Conservation (phyloP, 1,284 basidiomycete genomes). For the Tilletia setariae region DNA sequence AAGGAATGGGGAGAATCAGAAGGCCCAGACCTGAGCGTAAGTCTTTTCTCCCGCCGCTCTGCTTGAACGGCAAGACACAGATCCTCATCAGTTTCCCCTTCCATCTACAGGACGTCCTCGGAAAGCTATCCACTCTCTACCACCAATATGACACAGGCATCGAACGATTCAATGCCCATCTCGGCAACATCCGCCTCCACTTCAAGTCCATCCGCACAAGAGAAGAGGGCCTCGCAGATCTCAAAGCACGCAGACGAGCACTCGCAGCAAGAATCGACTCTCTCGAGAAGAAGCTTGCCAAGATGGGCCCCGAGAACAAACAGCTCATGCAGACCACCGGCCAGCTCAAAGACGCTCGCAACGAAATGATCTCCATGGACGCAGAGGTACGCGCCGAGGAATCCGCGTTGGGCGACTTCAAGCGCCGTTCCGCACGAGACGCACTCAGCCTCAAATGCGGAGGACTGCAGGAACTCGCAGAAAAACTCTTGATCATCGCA, state of each 20-base stretch:
- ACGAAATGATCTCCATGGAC: constrained; percentile 73
- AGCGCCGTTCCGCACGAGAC: constrained; percentile 67
- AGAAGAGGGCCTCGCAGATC: constrained; percentile 77
- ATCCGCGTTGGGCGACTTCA: constrained; percentile 77
- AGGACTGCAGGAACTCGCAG: constrained; percentile 76
- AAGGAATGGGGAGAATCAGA: constrained; percentile 76
- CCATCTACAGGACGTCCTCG: constrained; percentile 67
- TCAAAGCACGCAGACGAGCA: constrained; percentile 68
- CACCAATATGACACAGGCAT: constrained; percentile 70
- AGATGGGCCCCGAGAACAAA: constrained; percentile 86
- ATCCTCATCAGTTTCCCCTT: not conserved
- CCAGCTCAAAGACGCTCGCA: constrained; percentile 68
- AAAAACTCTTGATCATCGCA: constrained; percentile 80
- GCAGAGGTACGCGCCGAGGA: constrained; percentile 81
- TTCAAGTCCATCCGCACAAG: constrained; percentile 68
- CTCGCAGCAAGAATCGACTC: constrained; percentile 72
- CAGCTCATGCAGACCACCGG: constrained; percentile 74
- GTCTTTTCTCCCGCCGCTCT: constrained; percentile 40
- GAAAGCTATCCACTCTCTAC: constrained; percentile 69
- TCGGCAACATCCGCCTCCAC: constrained; percentile 65
- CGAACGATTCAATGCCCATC: constrained; percentile 70
- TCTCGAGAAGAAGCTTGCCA: constrained; percentile 84
- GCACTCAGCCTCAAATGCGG: constrained; percentile 85
- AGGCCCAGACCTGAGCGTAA: constrained; percentile 78
- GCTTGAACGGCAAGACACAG: not conserved